These are phyloP conservation scores for Coprinopsis strossmayeri DNA, from an alignment of 768 basidiomycete species.

Conservation along the genomic window DNA sequence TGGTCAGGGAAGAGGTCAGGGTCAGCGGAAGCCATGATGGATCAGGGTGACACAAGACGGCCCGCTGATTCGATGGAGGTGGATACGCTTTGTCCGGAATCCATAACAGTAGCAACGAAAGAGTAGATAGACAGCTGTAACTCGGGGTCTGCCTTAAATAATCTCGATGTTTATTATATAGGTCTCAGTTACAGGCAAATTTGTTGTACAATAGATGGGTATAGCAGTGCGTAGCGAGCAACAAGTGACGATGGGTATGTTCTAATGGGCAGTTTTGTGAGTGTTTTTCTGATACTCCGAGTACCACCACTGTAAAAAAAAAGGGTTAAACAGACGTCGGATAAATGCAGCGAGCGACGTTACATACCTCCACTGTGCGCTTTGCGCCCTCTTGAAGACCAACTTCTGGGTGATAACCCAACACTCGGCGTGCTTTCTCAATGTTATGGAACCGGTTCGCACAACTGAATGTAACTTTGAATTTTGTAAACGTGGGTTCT, in stretches of 20 bases:
- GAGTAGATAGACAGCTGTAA: no score
- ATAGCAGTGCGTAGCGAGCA: neutral
- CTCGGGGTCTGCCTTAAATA: no score
- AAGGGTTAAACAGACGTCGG: neutral
- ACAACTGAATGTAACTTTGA: conserved; percentile 75
- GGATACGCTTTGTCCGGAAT: no score
- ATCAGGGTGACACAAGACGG: no score
- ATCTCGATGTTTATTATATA: no score
- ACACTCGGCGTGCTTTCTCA: conserved; percentile 83
- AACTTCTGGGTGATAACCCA: conserved; percentile 91
- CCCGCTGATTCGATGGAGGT: no score
- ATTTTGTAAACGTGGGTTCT: conserved; percentile 81
- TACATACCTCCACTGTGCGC: conserved; percentile 65
- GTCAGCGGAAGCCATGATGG: neutral
- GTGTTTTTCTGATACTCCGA: conserved; percentile 31
- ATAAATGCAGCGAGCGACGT: neutral
- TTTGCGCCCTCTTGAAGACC: conserved; percentile 85
- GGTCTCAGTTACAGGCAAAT: no score
- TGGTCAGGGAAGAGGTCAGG: conserved; percentile 43
- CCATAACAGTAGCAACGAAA: no score
- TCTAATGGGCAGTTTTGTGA: conserved; percentile 33
- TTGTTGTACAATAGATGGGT: no score
- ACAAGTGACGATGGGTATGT: neutral
- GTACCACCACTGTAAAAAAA: conserved; percentile 38
- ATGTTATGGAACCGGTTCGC: conserved; percentile 87